Evolutionary conservation across 768 basidiomycete genomes (phyloP).

Genomic region (Hypholoma fasciculare): DNA sequence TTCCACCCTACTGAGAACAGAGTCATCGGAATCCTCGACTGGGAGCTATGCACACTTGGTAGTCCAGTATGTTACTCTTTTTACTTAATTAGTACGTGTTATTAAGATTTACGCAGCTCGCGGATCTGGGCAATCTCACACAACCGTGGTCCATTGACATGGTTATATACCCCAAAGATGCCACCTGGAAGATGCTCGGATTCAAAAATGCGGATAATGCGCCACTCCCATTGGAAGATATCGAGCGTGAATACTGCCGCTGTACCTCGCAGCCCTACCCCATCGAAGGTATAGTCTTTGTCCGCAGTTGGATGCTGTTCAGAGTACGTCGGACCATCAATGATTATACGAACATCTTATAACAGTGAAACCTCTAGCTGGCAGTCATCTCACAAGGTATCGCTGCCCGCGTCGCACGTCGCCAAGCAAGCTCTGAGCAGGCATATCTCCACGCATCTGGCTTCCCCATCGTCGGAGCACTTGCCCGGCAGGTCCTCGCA

Average conservation of each 20-base stretch:
- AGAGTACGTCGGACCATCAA: slow-evolving; percentile 45
- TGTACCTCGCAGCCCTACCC: slow-evolving; percentile 70
- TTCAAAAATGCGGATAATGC: slow-evolving; percentile 64
- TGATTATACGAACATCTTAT: background rate
- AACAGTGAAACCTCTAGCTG: slow-evolving; percentile 32
- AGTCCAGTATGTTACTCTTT: slow-evolving; percentile 62
- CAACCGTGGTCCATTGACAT: slow-evolving; percentile 74
- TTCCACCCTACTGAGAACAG: slow-evolving; percentile 91
- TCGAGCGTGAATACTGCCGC: slow-evolving; percentile 83
- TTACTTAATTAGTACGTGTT: background rate
- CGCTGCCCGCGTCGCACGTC: slow-evolving; percentile 79
- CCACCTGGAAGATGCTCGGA: slow-evolving; percentile 38
- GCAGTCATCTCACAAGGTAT: slow-evolving; percentile 89
- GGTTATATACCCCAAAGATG: slow-evolving; percentile 32
- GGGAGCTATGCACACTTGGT: slow-evolving; percentile 96
- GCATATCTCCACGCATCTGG: slow-evolving; percentile 47
- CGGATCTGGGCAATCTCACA: slow-evolving; percentile 89
- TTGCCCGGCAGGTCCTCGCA: slow-evolving; percentile 62
- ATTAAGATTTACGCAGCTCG: slow-evolving; percentile 46
- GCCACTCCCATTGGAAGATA: slow-evolving; percentile 65
- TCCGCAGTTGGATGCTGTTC: slow-evolving; percentile 84
- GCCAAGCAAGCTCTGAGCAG: slow-evolving; percentile 87
- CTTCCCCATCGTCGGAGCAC: slow-evolving; percentile 63
- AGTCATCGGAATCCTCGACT: slow-evolving; percentile 95
- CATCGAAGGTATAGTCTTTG: slow-evolving; percentile 77